These are phyloP conservation scores for Streptanthus diversifolius DNA, from an alignment of 345 rosid species.

Conservation along the genomic window DNA sequence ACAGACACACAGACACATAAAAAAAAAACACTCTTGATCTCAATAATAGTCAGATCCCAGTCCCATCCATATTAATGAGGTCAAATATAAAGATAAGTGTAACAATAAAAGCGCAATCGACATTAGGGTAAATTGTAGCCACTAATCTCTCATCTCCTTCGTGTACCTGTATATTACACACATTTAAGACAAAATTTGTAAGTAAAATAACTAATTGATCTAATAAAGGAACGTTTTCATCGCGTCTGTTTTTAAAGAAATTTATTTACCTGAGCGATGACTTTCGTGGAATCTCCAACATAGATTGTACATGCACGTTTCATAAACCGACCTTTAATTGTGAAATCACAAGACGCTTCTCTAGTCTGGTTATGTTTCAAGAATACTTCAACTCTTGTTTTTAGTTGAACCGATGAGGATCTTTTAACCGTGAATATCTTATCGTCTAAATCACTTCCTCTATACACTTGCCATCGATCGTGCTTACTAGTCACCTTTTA, in stretches of 20 bases:
- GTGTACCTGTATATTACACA: constrained; percentile 20
- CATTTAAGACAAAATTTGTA: neutral
- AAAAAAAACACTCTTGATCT: neutral
- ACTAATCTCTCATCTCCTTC: constrained; percentile 33
- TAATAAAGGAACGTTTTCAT: neutral
- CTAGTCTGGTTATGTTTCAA: constrained; percentile 31
- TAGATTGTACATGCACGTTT: constrained; percentile 36
- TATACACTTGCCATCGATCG: constrained; percentile 40
- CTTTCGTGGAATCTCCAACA: constrained; percentile 24
- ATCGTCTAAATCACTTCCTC: constrained; percentile 31
- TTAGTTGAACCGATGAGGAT: constrained; percentile 31
- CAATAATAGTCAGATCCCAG: constrained; percentile 6
- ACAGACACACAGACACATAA: neutral
- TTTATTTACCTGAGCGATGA: constrained; percentile 33
- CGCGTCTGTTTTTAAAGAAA: neutral
- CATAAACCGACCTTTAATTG: constrained; percentile 37
- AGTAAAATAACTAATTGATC: neutral
- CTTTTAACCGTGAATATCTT: constrained; percentile 36
- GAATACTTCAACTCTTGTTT: constrained; percentile 38
- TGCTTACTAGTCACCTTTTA: constrained; percentile 36
- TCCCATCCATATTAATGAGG: constrained; percentile 26
- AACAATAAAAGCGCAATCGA: constrained; percentile 32
- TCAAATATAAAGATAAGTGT: constrained; percentile 35
- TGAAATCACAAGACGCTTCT: constrained; percentile 36
- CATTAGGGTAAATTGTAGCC: constrained; percentile 33